phyloP scores from a whole-genome alignment of 768 basidiomycete genomes.

The Lactarius sp. region DNA sequence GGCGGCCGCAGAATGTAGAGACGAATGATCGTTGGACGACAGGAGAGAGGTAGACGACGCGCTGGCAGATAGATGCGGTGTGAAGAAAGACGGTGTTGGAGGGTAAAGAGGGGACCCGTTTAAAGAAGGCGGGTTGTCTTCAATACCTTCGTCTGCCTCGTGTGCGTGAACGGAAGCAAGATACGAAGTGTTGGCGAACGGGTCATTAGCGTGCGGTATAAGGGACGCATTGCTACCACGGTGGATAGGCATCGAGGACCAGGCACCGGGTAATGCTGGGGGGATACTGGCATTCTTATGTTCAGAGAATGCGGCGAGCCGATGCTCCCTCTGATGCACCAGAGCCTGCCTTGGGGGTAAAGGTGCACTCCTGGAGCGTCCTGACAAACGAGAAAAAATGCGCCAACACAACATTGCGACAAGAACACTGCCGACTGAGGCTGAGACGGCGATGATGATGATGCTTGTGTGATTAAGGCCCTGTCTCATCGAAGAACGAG shows the following conservation, averaged over 20 bases:
- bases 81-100: slow-evolving; percentile 6
- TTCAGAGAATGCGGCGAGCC: slow-evolving; percentile 40
- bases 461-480: slow-evolving; percentile 35
- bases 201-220: slow-evolving; percentile 26
- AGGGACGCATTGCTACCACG: slow-evolving; percentile 36
- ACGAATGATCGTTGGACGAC: slow-evolving; percentile 1
- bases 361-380: slow-evolving; percentile 38
- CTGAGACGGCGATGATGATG: slow-evolving; percentile 47
- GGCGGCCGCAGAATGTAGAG: neutral
- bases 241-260: slow-evolving; percentile 19
- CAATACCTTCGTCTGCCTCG: slow-evolving; percentile 15
- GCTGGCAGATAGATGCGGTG: neutral
- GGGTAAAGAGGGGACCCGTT: neutral
- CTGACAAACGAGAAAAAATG: slow-evolving; percentile 35
- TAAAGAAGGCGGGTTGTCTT: neutral
- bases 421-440: slow-evolving; percentile 39
- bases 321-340: slow-evolving; percentile 54
- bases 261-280: slow-evolving; percentile 27
- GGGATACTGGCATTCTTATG: slow-evolving; percentile 25
- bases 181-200: neutral
- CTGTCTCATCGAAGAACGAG: neutral
- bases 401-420: slow-evolving; percentile 37
- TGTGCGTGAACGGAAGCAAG: slow-evolving; percentile 22
- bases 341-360: slow-evolving; percentile 64
- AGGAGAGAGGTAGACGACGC: slow-evolving; percentile 16